Percentiles rank a stretch among this genome's conserved stretches.
Evolutionary conservation across 108 stramenopile genomes (phyloP).

Genomic region (Bacterosira constricta): DNA sequence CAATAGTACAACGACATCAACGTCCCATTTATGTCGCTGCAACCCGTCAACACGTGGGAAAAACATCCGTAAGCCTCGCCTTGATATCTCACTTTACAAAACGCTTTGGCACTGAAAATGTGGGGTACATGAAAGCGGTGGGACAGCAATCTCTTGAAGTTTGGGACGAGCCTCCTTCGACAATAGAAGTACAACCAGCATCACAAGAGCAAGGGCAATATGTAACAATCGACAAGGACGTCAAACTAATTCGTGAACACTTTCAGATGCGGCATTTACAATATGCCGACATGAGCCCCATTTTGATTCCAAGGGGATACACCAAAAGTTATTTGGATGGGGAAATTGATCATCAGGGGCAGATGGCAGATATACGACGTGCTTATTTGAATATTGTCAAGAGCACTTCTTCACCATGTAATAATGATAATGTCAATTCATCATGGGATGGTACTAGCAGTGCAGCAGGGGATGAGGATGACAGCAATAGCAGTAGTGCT

Average conservation of each 20-base stretch:
- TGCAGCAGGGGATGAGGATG: slow-evolving; percentile 28
- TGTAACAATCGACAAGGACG: slow-evolving; percentile 81
- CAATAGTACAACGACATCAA: neutral
- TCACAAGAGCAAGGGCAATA: slow-evolving; percentile 27
- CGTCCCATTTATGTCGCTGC: slow-evolving; percentile 87
- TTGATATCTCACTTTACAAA: slow-evolving; percentile 85
- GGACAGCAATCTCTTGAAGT: slow-evolving; percentile 62
- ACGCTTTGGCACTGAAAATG: slow-evolving; percentile 63
- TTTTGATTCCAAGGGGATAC: slow-evolving; percentile 89
- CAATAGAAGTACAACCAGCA: too few relatives aligned
- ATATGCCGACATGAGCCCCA: slow-evolving; percentile 83
- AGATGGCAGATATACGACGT: slow-evolving; percentile 51
- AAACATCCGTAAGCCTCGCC: slow-evolving; percentile 86
- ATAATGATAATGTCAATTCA: too few relatives aligned
- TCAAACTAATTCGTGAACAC: slow-evolving; percentile 74
- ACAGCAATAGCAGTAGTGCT: slow-evolving; percentile 17
- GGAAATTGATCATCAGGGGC: slow-evolving; percentile 56
- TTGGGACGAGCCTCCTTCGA: slow-evolving; percentile 16
- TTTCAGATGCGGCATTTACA: slow-evolving; percentile 71
- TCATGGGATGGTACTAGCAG: too few relatives aligned
- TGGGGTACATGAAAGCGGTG: slow-evolving; percentile 94
- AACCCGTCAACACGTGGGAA: slow-evolving; percentile 93
- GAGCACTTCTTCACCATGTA: slow-evolving; percentile 14
- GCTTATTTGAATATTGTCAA: slow-evolving; percentile 40
- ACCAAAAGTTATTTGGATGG: slow-evolving; percentile 88